Conservation (phyloP, 2,329 filamentous ascomycete species). For the Epichloe baconii region DNA sequence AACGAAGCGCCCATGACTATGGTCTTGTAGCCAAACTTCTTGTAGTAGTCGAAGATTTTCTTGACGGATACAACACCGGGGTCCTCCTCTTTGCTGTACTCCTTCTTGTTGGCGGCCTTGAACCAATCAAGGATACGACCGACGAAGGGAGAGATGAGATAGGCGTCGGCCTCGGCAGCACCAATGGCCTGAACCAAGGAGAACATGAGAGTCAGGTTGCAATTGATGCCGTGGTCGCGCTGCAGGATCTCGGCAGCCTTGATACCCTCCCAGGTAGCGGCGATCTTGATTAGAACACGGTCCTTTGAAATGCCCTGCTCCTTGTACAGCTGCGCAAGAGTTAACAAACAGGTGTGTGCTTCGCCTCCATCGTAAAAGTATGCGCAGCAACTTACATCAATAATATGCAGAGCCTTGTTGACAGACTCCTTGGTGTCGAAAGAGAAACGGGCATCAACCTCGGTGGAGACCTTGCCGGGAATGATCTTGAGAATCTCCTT, state of each 20-base stretch:
- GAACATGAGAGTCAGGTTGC: conserved; percentile 99
- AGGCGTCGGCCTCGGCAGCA: conserved; percentile 86
- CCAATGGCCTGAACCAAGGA: conserved; percentile 88
- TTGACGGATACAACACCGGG: conserved; percentile 91
- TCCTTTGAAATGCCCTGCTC: conserved; percentile 83
- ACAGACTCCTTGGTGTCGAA: conserved; percentile 90
- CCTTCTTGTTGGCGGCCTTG: conserved; percentile 93
- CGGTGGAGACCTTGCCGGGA: conserved; percentile 95
- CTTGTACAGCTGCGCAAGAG: conserved; percentile 67
- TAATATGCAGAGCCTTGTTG: conserved; percentile 92
- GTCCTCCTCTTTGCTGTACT: conserved; percentile 80
- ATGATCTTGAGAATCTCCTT: conserved; percentile 95
- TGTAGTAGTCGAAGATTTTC: conserved; percentile 99
- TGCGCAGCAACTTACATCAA: conserved; percentile 52
- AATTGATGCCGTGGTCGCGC: conserved; percentile 91
- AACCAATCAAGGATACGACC: conserved; percentile 99
- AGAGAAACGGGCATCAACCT: conserved; percentile 92
- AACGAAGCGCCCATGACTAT: conserved; percentile 99
- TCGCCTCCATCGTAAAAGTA: neutral
- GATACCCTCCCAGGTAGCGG: conserved; percentile 99
- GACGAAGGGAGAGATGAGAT: conserved; percentile 98
- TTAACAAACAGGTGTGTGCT: conserved; percentile 4
- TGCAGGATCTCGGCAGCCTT: conserved; percentile 96
- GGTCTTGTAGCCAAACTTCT: conserved; percentile 98
- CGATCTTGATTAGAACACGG: conserved; percentile 95